These are phyloP conservation scores for Citrullus amarus DNA, from an alignment of 306 rosid genomes.

Conservation along the genomic window DNA sequence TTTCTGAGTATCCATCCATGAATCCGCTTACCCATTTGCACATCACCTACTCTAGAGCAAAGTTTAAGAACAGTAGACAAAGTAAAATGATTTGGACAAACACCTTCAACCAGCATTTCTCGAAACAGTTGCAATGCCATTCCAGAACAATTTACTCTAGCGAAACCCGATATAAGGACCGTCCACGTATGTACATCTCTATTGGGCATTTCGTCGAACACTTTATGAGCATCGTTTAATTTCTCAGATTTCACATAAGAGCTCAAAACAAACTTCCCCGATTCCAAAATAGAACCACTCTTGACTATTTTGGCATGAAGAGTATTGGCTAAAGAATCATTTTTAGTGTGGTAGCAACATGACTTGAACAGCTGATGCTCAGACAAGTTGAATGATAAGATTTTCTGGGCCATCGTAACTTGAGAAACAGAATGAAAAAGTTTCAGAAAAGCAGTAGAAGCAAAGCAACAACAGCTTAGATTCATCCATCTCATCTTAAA, in stretches of 20 bases:
- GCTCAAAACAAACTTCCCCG: conserved; percentile 30
- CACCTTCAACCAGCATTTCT: conserved; percentile 49
- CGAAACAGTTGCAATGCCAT: conserved; percentile 42
- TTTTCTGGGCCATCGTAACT: background rate
- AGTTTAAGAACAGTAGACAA: conserved; percentile 55
- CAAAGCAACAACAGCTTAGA: conserved; percentile 7
- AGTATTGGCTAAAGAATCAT: conserved; percentile 6
- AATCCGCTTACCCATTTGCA: conserved; percentile 41
- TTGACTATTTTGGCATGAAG: conserved; percentile 52
- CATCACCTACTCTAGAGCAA: conserved; percentile 36
- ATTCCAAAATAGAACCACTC: conserved; percentile 31
- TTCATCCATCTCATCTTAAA: conserved; percentile 26
- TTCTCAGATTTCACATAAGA: conserved; percentile 32
- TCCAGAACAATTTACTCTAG: conserved; percentile 30
- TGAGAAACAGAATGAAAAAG: conserved; percentile 1
- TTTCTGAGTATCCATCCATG: conserved; percentile 71
- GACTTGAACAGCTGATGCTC: conserved; percentile 9
- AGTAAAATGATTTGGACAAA: conserved; percentile 54
- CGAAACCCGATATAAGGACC: conserved; percentile 58
- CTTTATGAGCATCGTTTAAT: conserved; percentile 32
- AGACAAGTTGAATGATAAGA: background rate
- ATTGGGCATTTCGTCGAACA: conserved; percentile 59
- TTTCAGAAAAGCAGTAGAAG: conserved; percentile 9
- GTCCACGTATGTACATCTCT: conserved; percentile 59
- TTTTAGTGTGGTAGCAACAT: conserved; percentile 24